These are phyloP conservation scores for Withania somnifera DNA, from an alignment of 305 asterid species.

Conservation along the genomic window DNA sequence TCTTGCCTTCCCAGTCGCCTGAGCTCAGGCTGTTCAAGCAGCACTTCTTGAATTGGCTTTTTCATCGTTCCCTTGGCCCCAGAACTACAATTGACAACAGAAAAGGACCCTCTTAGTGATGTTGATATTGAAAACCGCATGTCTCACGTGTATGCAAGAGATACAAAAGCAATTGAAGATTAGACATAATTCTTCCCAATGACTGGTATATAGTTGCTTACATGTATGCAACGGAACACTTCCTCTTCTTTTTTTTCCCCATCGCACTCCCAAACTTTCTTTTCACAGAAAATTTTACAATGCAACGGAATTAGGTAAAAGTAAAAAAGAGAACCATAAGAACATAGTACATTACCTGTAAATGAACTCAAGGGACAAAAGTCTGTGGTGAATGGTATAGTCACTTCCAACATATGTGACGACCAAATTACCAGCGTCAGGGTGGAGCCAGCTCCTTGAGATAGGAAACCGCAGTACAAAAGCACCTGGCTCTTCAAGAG, in stretches of 20 bases:
- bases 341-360: conserved; percentile 30
- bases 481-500: conserved; percentile 63
- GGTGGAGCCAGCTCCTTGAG: conserved; percentile 98
- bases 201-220: background rate
- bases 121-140: background rate
- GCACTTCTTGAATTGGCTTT: conserved; percentile 55
- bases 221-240: background rate
- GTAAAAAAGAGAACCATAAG: background rate
- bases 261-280: background rate
- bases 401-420: conserved; percentile 66
- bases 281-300: background rate
- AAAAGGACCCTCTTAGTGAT: background rate
- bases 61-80: conserved; percentile 17
- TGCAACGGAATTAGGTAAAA: background rate
- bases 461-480: conserved; percentile 78
- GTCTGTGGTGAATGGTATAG: conserved; percentile 54
- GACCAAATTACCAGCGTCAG: conserved; percentile 83
- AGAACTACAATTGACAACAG: conserved; percentile 21
- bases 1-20: conserved; percentile 62
- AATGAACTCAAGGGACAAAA: conserved; percentile 53
- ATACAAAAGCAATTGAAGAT: background rate
- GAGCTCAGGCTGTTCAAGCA: conserved; percentile 83
- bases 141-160: background rate
- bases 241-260: background rate
- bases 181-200: background rate